A percentile compares a stretch with the other conserved stretches of the same genome.
Evolutionary conservation across 306 rosid genomes (phyloP).

Genomic region (Cucurbita argyrosperma): DNA sequence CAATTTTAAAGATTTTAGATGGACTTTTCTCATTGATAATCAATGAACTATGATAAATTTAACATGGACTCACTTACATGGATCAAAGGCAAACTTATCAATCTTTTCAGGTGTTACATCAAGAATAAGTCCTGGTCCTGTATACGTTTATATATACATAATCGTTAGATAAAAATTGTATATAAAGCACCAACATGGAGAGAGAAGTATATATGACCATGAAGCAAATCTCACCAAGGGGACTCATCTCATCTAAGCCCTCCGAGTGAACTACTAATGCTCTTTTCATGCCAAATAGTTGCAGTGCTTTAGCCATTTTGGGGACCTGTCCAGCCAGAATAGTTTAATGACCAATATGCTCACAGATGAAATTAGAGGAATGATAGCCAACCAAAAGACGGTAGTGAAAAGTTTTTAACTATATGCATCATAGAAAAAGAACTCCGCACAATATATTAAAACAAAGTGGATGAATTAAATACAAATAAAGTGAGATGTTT

Average conservation of each 20-base stretch:
- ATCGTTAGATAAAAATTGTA: neutral
- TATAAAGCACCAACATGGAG: neutral
- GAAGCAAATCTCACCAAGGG: conserved; percentile 50
- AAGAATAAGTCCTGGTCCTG: conserved; percentile 86
- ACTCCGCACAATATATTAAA: neutral
- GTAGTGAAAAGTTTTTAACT: neutral
- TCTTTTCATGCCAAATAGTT: conserved; percentile 75
- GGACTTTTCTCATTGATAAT: neutral
- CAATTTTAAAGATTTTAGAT: neutral
- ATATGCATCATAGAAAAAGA: neutral
- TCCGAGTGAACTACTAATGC: conserved; percentile 94
- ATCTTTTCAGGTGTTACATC: conserved; percentile 67
- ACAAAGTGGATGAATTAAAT: neutral
- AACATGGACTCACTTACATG: conserved; percentile 42
- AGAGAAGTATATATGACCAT: neutral
- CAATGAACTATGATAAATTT: neutral
- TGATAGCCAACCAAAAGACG: neutral
- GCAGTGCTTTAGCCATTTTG: conserved; percentile 80
- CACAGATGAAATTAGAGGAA: neutral
- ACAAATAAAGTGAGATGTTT: neutral
- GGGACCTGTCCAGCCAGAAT: conserved; percentile 35
- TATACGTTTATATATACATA: neutral
- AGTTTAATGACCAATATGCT: conserved; percentile 2
- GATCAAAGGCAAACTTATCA: conserved; percentile 70
- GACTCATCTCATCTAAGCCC: conserved; percentile 96